Percentiles rank a stretch among this genome's conserved stretches.
Conservation (phyloP, 163 green algal species). For the Scenedesmus sp. region DNA sequence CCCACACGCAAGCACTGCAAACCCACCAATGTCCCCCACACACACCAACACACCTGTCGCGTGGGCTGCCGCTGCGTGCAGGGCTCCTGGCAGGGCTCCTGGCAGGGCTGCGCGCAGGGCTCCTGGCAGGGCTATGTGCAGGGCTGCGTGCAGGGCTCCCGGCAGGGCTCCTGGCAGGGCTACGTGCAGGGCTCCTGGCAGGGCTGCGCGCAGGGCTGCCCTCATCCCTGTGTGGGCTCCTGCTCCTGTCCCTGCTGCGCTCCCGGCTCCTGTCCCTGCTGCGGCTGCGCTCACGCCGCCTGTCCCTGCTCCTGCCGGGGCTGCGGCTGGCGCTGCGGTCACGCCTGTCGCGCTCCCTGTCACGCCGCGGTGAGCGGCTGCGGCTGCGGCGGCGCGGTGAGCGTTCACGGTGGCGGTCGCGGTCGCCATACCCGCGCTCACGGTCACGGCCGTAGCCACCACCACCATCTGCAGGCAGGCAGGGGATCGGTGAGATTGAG, state of each 20-base stretch:
- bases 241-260: background rate
- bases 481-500: background rate
- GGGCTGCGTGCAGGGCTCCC: slow-evolving; percentile 1
- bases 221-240: background rate
- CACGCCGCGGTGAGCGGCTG: slow-evolving; percentile 35
- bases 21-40: no score
- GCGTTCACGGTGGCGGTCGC: background rate
- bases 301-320: slow-evolving; percentile 7
- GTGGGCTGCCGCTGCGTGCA: slow-evolving; percentile 31
- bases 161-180: background rate
- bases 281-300: slow-evolving; percentile 2
- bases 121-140: background rate
- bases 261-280: slow-evolving; percentile 13
- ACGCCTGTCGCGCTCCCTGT: background rate
- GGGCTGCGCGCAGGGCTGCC: background rate
- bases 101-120: background rate
- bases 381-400: slow-evolving; percentile 35
- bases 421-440: background rate
- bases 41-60: background rate
- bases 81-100: background rate
- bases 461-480: background rate
- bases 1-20: no score
- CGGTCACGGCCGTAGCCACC: slow-evolving; percentile 15
- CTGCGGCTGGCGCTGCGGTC: slow-evolving; percentile 1
- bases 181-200: background rate